phyloP scores from a whole-genome alignment of 2,329 filamentous ascomycete species.

The Verticillium alfalfae region DNA sequence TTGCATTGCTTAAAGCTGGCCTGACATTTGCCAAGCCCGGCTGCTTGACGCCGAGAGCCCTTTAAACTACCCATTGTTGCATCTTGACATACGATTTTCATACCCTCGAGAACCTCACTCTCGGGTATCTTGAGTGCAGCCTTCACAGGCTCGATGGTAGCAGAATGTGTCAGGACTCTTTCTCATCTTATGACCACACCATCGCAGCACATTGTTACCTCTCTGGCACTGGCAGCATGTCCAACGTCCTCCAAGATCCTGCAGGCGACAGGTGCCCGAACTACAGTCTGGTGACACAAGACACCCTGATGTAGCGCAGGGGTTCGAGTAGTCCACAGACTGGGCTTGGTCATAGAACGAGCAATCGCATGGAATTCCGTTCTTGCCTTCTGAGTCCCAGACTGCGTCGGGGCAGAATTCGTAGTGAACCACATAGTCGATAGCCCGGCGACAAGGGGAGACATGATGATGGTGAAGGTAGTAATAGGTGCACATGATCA shows the following conservation, averaged over 20 bases:
- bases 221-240: conserved; percentile 42
- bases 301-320: conserved; percentile 39
- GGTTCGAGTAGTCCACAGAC: conserved; percentile 31
- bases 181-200: conserved; percentile 39
- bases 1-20: too few relatives aligned
- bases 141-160: conserved; percentile 43
- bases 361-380: conserved; percentile 13
- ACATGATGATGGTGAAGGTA: conserved; percentile 47
- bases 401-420: conserved; percentile 33
- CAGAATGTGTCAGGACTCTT: conserved; percentile 44
- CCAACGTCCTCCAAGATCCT: conserved; percentile 43
- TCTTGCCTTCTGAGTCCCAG: conserved; percentile 19
- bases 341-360: conserved; percentile 21
- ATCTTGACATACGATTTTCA: too few relatives aligned
- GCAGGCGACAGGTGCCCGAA: conserved; percentile 41
- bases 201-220: conserved; percentile 37
- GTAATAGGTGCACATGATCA: conserved; percentile 42
- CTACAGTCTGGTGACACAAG: conserved; percentile 38
- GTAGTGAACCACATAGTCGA: conserved; percentile 37
- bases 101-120: not conserved
- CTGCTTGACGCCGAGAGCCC: not conserved
- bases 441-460: conserved; percentile 31
- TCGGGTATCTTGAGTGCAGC: conserved; percentile 29
- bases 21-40: not conserved
- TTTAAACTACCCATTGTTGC: too few relatives aligned